Percentiles rank a stretch among this genome's conserved stretches.
Conservation (phyloP, 768 basidiomycete species). For the Russula abietina region DNA sequence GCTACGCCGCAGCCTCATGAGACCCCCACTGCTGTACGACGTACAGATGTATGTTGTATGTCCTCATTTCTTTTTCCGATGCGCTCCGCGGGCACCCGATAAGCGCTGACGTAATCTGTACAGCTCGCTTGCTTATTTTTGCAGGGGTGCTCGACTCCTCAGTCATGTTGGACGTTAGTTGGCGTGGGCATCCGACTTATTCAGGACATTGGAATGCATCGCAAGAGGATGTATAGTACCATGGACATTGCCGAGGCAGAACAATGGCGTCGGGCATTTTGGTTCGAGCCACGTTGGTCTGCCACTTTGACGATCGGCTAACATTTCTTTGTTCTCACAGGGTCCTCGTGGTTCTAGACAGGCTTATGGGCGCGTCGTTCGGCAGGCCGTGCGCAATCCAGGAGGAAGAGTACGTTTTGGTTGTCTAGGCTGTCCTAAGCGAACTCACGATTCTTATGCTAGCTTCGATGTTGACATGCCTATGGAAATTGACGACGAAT, state of each 20-base stretch:
- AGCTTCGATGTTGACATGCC: conserved; percentile 27
- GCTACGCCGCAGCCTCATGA: conserved; percentile 50
- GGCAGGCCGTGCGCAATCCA: conserved; percentile 70
- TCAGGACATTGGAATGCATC: conserved; percentile 73
- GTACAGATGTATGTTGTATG: conserved; percentile 60
- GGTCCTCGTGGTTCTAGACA: conserved; percentile 46
- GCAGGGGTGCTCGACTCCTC: conserved; percentile 43
- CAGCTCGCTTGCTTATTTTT: conserved; percentile 36
- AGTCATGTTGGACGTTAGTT: conserved; percentile 50
- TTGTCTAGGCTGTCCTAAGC: not conserved
- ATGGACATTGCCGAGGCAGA: conserved; percentile 53
- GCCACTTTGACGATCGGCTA: not conserved
- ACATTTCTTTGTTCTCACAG: conserved; percentile 28
- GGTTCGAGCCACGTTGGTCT: conserved; percentile 32
- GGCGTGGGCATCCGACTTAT: conserved; percentile 64
- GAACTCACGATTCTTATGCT: conserved; percentile 15
- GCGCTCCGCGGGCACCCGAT: conserved; percentile 23
- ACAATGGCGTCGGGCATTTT: conserved; percentile 67
- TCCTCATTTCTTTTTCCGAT: conserved; percentile 23
- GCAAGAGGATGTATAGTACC: conserved; percentile 38
- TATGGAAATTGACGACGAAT: conserved; percentile 24
- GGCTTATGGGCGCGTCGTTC: conserved; percentile 42
- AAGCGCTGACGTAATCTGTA: conserved; percentile 27
- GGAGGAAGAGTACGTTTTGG: conserved; percentile 59
- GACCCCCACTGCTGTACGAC: conserved; percentile 57